Conservation (phyloP, 2,329 filamentous ascomycete genomes). For the Ceratocystis diversiconidia region DNA sequence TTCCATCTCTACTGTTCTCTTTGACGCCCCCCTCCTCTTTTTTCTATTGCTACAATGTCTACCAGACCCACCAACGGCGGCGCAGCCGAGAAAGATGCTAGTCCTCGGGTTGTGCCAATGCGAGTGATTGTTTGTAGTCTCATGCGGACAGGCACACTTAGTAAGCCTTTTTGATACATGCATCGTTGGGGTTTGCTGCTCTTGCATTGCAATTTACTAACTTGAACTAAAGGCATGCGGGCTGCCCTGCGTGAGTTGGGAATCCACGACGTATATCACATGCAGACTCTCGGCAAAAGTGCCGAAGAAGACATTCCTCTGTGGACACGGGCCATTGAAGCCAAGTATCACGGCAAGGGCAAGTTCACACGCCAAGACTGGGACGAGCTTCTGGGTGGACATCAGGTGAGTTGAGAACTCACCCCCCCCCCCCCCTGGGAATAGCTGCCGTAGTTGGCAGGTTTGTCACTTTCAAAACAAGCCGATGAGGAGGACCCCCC, state of each 20-base stretch:
- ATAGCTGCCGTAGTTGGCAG: too few relatives aligned
- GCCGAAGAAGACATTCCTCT: slow-evolving; percentile 19
- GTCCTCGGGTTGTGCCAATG: slow-evolving; percentile 27
- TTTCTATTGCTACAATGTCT: slow-evolving; percentile 1
- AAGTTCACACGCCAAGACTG: slow-evolving; percentile 29
- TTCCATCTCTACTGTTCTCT: background rate
- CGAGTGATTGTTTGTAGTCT: slow-evolving; percentile 29
- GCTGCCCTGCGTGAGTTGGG: slow-evolving; percentile 26
- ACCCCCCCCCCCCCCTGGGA: too few relatives aligned
- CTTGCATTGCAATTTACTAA: background rate
- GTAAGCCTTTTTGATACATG: slow-evolving; percentile 21
- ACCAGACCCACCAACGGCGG: slow-evolving; percentile 16
- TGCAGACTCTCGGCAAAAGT: slow-evolving; percentile 22
- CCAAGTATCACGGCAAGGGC: slow-evolving; percentile 21
- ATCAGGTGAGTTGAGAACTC: slow-evolving; percentile 23
- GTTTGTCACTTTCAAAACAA: too few relatives aligned
- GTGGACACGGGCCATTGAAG: slow-evolving; percentile 22
- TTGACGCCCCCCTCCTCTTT: background rate
- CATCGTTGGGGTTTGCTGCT: background rate
- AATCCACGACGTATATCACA: slow-evolving; percentile 28
- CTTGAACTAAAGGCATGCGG: slow-evolving; percentile 23
- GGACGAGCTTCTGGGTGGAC: slow-evolving; percentile 32
- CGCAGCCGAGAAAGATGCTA: slow-evolving; percentile 13
- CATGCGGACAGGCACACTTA: slow-evolving; percentile 28
- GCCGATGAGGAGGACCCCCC: too few relatives aligned